Conservation (phyloP, 2,329 filamentous ascomycete species). For the Colletotrichum viniferum region DNA sequence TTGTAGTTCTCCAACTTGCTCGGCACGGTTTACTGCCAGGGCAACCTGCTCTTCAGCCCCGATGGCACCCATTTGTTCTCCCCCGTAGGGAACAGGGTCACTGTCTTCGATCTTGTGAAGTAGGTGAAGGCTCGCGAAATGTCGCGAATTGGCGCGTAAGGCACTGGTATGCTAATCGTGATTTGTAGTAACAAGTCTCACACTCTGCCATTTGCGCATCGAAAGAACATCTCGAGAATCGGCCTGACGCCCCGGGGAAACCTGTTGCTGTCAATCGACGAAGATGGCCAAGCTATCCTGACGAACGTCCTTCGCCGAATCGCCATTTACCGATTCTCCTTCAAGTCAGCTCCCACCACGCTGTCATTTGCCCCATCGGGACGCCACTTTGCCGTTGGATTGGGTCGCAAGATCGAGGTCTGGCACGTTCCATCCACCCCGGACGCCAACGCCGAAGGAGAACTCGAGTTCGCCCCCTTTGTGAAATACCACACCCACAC, state of each 20-base stretch:
- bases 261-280: conserved; percentile 89
- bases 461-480: conserved; percentile 94
- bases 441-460: conserved; percentile 76
- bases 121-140: conserved; percentile 45
- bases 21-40: conserved; percentile 97
- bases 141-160: neutral
- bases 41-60: conserved; percentile 94
- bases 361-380: conserved; percentile 92
- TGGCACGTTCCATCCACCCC: conserved; percentile 96
- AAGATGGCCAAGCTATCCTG: conserved; percentile 91
- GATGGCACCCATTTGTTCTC: conserved; percentile 96
- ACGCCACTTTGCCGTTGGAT: conserved; percentile 84
- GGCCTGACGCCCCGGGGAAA: conserved; percentile 91
- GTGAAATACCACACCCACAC: conserved; percentile 84
- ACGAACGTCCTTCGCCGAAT: conserved; percentile 89
- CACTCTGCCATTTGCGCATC: conserved; percentile 88
- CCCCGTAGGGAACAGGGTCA: conserved; percentile 93
- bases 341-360: conserved; percentile 80
- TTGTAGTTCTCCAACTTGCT: conserved; percentile 93
- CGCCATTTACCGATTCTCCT: conserved; percentile 93
- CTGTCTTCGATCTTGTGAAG: conserved; percentile 96
- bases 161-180: neutral
- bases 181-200: conserved; percentile 77
- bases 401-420: conserved; percentile 88
- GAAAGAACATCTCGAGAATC: conserved; percentile 88